Base-by-base conservation (phyloP, 306 rosid genomes). In the Trifolium repens region DNA sequence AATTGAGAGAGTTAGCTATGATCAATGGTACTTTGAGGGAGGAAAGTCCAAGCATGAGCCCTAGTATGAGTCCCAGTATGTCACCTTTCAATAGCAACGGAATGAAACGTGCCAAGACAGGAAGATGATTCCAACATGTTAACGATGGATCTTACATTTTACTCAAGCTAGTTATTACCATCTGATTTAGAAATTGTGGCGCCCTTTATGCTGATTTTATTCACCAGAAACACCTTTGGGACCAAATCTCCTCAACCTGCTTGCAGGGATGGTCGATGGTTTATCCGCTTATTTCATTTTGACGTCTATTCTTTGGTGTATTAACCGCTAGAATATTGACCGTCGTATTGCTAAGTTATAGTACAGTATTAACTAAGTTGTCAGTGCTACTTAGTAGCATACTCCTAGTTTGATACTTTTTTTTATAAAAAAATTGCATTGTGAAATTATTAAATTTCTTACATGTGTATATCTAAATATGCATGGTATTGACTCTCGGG, bases 41-140 rank as follows among this genome's bases (percentile, higher is more conserved):
- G 71, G 98, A 89, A 85, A 93, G 98, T 79, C 98, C 94, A 0
- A 90, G 98, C 72, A 93, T 93, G 96, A 89, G 94, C 35, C 64
- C 64, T 26, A 58, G 64, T 5, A 57, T 57, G 63, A 57, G 63
- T 71, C 97, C 98, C 2, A 90, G 92, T 82, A 86, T 93, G 98
- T 93, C 96, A 1, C 96, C 98, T 13, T 93, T 93, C 73, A 90
- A 89, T 88, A 87, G 83, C 67, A 84, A 91, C 37, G 96, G 96
- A 71, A 89, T 93, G 89, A 93, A 93, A 77, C 89, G 98, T 58
- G 94, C 98, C 74, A 93, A 93, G 86, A 93, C 94, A 16, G 96
- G 96, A 83, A 87, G 91, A 85, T 92, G 78, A 85, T 86, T 75
- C 60, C 7, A 49, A 35, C n/a, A 64, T 71, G 81, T 66, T 50